These are phyloP conservation scores for Phytophthora fragariae DNA, from an alignment of 352 stramenopile species.

Conservation along the genomic window DNA sequence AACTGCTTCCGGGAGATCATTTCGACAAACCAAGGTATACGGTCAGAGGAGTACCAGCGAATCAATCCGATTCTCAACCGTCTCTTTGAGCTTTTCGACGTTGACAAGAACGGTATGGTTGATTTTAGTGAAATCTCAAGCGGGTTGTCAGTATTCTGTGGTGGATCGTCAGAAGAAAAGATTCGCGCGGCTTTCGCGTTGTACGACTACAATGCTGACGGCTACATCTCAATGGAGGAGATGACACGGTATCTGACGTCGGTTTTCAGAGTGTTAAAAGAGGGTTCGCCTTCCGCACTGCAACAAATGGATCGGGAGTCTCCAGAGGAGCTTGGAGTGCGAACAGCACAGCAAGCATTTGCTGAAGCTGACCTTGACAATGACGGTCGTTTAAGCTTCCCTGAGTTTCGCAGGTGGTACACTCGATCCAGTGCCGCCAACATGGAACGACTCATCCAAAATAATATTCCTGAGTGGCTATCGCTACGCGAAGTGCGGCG, in stretches of 20 bases:
- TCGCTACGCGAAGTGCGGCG: constrained; percentile 79
- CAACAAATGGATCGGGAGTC: constrained; percentile 61
- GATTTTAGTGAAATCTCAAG: constrained; percentile 90
- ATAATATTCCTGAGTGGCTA: constrained; percentile 81
- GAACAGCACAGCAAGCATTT: constrained; percentile 82
- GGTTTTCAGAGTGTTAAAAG: constrained; percentile 87
- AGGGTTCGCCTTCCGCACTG: constrained; percentile 64
- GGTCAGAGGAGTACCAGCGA: constrained; percentile 60
- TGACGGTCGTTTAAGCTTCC: constrained; percentile 76
- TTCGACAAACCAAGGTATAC: constrained; percentile 57
- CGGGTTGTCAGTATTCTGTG: constrained; percentile 86
- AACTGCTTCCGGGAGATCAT: constrained; percentile 84
- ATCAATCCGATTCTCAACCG: constrained; percentile 81
- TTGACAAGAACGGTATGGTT: constrained; percentile 86
- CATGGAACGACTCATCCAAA: constrained; percentile 83
- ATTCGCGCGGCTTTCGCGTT: constrained; percentile 80
- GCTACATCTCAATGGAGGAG: constrained; percentile 85
- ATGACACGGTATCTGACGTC: constrained; percentile 88
- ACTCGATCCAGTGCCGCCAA: constrained; percentile 73
- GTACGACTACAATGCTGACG: constrained; percentile 89
- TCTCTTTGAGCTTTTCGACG: constrained; percentile 86
- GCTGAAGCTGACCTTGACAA: constrained; percentile 71
- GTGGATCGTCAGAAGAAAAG: constrained; percentile 80
- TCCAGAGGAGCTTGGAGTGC: constrained; percentile 62
- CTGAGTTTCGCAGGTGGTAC: constrained; percentile 88